These are phyloP conservation scores for Podospora bellae-mahoneyi DNA, from an alignment of 495 filamentous ascomycete species.

Conservation along the genomic window DNA sequence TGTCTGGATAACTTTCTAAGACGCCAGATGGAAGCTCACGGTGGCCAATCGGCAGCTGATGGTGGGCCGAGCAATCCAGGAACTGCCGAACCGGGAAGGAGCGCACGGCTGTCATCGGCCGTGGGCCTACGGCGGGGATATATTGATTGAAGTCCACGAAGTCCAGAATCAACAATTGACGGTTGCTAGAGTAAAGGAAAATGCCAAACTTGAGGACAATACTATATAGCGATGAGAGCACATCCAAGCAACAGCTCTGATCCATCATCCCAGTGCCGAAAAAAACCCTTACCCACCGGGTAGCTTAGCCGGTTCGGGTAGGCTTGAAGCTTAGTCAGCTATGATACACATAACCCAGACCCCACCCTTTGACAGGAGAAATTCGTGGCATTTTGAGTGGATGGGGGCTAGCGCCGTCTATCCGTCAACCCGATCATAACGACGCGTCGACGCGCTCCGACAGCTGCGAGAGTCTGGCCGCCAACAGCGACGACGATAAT, in stretches of 20 bases:
- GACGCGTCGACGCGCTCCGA: background rate
- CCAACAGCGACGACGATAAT: background rate
- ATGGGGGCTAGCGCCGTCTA: slow-evolving; percentile 4
- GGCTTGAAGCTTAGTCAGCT: background rate
- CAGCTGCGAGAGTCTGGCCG: no score
- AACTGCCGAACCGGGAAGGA: background rate
- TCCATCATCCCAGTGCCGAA: background rate
- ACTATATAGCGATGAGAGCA: no score
- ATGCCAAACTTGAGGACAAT: no score
- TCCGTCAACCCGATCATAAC: slow-evolving; percentile 2
- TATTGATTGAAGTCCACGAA: background rate
- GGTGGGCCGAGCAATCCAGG: background rate
- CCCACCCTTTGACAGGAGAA: background rate
- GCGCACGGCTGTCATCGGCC: background rate
- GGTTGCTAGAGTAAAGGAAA: no score
- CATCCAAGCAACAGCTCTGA: background rate
- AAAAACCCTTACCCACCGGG: slow-evolving; percentile 11
- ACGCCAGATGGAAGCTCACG: background rate
- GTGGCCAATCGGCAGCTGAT: background rate
- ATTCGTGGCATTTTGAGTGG: slow-evolving; percentile 2
- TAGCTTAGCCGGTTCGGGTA: background rate
- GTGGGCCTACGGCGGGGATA: background rate
- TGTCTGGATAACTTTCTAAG: background rate
- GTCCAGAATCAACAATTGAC: background rate
- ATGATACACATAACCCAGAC: slow-evolving; percentile 2